phyloP scores from a whole-genome alignment of 2,329 filamentous ascomycete genomes.

The Diaporthe helianthi region DNA sequence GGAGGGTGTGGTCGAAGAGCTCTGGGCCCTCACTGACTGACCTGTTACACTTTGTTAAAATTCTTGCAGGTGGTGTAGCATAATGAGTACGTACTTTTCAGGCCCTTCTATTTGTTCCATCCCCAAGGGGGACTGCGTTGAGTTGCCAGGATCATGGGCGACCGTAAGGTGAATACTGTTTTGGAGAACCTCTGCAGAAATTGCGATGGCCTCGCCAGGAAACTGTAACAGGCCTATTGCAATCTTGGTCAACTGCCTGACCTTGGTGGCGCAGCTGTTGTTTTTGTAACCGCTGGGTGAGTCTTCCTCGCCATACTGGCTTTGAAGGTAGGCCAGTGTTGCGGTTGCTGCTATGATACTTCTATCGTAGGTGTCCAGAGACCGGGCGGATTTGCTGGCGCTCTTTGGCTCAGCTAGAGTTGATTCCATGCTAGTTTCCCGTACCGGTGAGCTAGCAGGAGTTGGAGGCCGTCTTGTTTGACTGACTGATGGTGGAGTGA shows the following conservation, averaged over 20 bases:
- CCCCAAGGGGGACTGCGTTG: too few relatives aligned
- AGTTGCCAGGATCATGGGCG: too few relatives aligned
- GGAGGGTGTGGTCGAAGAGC: background rate
- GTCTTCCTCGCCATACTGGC: background rate
- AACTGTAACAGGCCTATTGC: too few relatives aligned
- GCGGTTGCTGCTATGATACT: slow-evolving; percentile 6
- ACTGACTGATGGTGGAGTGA: background rate
- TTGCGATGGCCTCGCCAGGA: too few relatives aligned
- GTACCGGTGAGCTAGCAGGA: background rate
- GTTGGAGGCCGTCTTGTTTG: background rate
- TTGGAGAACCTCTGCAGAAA: too few relatives aligned
- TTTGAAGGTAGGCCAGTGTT: background rate
- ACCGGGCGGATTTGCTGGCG: too few relatives aligned
- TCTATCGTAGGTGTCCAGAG: background rate
- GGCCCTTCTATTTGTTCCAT: too few relatives aligned
- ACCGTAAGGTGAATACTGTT: too few relatives aligned
- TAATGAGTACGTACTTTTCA: too few relatives aligned
- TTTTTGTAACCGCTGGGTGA: background rate
- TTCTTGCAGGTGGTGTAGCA: too few relatives aligned
- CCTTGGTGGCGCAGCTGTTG: background rate
- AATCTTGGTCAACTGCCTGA: background rate
- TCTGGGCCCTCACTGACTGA: too few relatives aligned
- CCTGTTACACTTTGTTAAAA: too few relatives aligned
- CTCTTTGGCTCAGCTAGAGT: background rate
- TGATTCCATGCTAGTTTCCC: background rate